Base-by-base conservation (phyloP, 495 filamentous ascomycete species). In the Clohesyomyces aquaticus region DNA sequence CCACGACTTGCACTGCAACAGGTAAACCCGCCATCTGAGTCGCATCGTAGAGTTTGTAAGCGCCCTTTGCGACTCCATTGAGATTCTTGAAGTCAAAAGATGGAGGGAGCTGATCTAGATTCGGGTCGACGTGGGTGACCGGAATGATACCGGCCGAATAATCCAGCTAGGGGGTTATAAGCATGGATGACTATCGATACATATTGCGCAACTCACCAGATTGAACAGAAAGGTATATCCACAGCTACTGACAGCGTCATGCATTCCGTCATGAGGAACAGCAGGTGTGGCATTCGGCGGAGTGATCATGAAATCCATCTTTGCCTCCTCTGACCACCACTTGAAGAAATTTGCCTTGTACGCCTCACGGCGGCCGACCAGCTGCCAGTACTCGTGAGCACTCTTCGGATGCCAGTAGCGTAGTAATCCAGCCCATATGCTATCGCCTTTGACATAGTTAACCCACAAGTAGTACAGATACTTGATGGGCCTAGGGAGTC, bases 181-280 rank as follows among this genome's bases (percentile, higher is more conserved):
- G 63, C 18, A 0, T 16, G 22, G 16, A 21, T 35, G n/a, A 16
- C 2, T 12, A 14, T 1, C 22, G 8, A 1, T 10, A 50, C 14
- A 35, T 2, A 3, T 1, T 28, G 23, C 3, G 49, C 9, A 1
- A 53, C 80, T 73, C 76, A 87, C 87, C 65, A 97, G 59, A 70
- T 97, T 98, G 80, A 93, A 98, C 56, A 98, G 77, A 72, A 98
- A 96, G 0, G 93, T 97, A 73, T 98, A 98, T 2, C 92, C 93
- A 69, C 94, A 98, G 42, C 86, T 90, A 56, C 87, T 88, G 42
- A 96, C 90, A 0, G 90, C 91, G 61, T 91, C 83, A 64, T 84
- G 84, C 91, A 96, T 96, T 4, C 86, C 93, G 45, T 87, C 84
- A 72, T 93, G 91, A 1, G 91, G 93, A 16, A 96, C 83, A 11